Evolutionary conservation across 164 flowering plant species (phyloP).

Genomic region (Cinnamomum chago): DNA sequence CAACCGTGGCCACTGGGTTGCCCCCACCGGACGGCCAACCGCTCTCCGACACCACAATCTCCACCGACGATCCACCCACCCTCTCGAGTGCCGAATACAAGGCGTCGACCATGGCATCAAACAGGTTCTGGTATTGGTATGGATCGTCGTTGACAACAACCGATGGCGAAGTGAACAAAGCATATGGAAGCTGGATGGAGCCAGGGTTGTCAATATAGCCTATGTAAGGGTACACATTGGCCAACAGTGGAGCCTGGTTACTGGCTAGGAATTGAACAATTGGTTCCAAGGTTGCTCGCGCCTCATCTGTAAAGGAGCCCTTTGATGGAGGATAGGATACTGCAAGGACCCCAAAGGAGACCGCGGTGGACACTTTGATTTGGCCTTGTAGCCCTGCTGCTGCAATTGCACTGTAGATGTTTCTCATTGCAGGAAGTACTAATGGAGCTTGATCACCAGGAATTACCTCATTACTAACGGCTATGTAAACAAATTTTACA

Average conservation of each 20-base stretch:
- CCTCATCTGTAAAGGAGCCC: not conserved
- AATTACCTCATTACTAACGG: constrained; percentile 46
- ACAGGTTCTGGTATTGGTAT: constrained; percentile 2
- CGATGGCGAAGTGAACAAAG: constrained; percentile 1
- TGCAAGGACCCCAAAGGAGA: constrained; percentile 16
- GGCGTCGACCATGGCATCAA: constrained; percentile 7
- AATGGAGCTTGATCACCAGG: constrained; percentile 11
- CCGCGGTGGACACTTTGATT: constrained; percentile 34
- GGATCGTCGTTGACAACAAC: not conserved
- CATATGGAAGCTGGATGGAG: constrained; percentile 11
- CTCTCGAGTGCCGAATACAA: not conserved
- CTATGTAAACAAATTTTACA: constrained; percentile 35
- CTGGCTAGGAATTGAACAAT: constrained; percentile 12
- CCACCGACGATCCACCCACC: not conserved
- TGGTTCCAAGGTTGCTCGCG: not conserved
- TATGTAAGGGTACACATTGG: constrained; percentile 41
- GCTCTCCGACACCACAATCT: constrained; percentile 6
- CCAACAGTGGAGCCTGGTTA: constrained; percentile 22
- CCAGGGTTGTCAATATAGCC: constrained; percentile 16
- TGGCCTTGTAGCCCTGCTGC: constrained; percentile 6
- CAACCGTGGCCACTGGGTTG: not conserved
- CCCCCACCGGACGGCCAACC: constrained; percentile 11
- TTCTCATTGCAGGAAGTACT: constrained; percentile 23
- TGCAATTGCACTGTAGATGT: constrained; percentile 17
- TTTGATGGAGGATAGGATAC: constrained; percentile 36